Percentiles rank a stretch among this genome's conserved stretches.
Evolutionary conservation across 768 basidiomycete genomes (phyloP).

Genomic region (Russula vinacea): DNA sequence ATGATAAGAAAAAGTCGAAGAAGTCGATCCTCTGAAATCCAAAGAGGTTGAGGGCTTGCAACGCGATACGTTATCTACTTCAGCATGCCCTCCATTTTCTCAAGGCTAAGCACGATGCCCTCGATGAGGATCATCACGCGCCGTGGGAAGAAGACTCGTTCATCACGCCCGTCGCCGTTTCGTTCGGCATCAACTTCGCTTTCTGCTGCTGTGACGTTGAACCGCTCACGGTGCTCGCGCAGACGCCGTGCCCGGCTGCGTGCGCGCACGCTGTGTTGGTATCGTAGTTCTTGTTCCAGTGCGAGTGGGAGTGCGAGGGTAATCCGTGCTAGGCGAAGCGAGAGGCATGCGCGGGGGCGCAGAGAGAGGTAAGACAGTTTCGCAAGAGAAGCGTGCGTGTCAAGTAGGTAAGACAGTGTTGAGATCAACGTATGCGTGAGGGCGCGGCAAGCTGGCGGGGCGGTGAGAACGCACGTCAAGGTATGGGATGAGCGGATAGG

Average conservation of each 20-base stretch:
- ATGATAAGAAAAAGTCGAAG: slow-evolving; percentile 6
- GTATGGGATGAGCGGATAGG: not conserved
- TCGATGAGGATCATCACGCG: slow-evolving; percentile 58
- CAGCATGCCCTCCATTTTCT: slow-evolving; percentile 59
- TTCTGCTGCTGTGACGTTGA: slow-evolving; percentile 22
- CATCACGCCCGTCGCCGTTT: slow-evolving; percentile 29
- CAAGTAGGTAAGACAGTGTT: slow-evolving; percentile 73
- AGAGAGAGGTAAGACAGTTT: slow-evolving; percentile 76
- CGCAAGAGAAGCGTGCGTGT: slow-evolving; percentile 74
- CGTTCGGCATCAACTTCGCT: slow-evolving; percentile 31
- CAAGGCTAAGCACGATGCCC: slow-evolving; percentile 58
- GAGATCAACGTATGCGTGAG: slow-evolving; percentile 71
- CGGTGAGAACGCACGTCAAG: slow-evolving; percentile 19
- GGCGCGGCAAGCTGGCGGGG: slow-evolving; percentile 61
- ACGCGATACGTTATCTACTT: slow-evolving; percentile 12
- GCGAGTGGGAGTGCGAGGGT: slow-evolving; percentile 71
- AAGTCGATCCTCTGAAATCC: not conserved
- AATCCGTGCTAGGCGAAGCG: slow-evolving; percentile 73
- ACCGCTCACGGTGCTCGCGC: slow-evolving; percentile 25
- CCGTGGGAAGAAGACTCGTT: slow-evolving; percentile 48
- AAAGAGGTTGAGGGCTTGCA: not conserved
- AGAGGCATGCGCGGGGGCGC: slow-evolving; percentile 68
- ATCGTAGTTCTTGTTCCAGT: slow-evolving; percentile 63
- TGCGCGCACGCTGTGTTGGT: slow-evolving; percentile 38
- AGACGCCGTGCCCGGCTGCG: slow-evolving; percentile 30